Base-by-base conservation (phyloP, 2,329 filamentous ascomycete genomes). In the Botryotinia globosa region DNA sequence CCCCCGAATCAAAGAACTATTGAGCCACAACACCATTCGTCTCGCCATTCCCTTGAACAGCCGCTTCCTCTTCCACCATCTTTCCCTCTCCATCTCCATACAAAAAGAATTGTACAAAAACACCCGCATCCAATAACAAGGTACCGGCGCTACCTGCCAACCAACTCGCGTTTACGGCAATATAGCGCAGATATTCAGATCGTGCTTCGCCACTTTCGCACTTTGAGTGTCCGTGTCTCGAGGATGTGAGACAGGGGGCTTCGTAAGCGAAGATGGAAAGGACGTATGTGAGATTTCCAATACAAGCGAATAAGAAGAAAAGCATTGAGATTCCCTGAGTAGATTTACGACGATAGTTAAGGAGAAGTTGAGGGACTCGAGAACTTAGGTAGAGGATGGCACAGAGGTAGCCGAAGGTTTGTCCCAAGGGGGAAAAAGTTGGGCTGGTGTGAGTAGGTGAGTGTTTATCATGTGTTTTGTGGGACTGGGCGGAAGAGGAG, bases 231-330 rank as follows among this genome's bases (percentile, higher is more conserved):
- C 39, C 81, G 81, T 83, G 94, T 97, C 72, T 76, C 70, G 37
- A 76, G 77, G 58, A 79, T 74, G 56, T 80, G 80, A 64, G 73
- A 77, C 93, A 97, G 44, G 87, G 84, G 0, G 94, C 93, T 73
- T 94, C 93, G 79, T 94, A 98, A 1, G 94, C 94, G 75, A 98
- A 87, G 77, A 99, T 98, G 54, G 91, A 94, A 54, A 97, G 84
- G 29, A 98, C 94, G 79, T 97, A 98, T 0, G 94, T 98, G 76
- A 97, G 82, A 81, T 99, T 99, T 3, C 96, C 96, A 9, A 98
- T 89, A 80, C 95, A 98, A 7, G 96, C 96, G 81, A 99, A 98
- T 34, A 98, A 85, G 84, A 98, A 98, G 83, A 98, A 99, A 18
- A 98, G 87, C 83, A 98, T 90, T 76, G 92, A 95, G 32, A 99